Percentiles rank a stretch among this genome's conserved stretches.
Conservation (phyloP, 2,329 filamentous ascomycete genomes). For the Fusarium burgessii region DNA sequence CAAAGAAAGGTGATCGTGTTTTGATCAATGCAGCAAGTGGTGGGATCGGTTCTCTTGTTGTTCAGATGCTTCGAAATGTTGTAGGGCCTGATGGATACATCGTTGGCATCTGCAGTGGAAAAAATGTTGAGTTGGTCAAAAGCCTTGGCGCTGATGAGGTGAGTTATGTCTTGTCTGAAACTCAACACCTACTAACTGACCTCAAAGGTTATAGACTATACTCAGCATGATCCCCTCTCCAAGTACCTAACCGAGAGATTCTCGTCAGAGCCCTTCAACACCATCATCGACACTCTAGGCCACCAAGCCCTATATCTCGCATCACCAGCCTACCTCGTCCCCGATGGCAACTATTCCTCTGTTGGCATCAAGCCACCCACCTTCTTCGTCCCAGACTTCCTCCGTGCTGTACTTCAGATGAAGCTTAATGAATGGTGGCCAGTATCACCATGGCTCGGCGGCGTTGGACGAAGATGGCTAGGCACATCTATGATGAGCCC, state of each 20-base stretch:
- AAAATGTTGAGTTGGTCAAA: background rate
- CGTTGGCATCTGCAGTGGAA: conserved; percentile 1
- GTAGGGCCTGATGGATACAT: background rate
- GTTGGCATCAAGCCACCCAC: conserved; percentile 44
- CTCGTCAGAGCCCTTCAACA: background rate
- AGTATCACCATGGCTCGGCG: conserved; percentile 51
- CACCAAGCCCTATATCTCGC: conserved; percentile 6
- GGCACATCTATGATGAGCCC: conserved; percentile 52
- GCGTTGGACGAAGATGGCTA: conserved; percentile 53
- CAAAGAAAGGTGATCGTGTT: conserved; percentile 37
- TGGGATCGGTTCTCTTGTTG: conserved; percentile 2
- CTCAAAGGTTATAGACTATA: background rate
- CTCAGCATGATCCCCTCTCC: background rate
- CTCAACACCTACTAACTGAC: background rate
- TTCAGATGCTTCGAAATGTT: background rate
- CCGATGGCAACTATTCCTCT: conserved; percentile 1
- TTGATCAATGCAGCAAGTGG: conserved; percentile 11
- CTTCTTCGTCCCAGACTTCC: conserved; percentile 47
- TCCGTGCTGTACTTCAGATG: conserved; percentile 51
- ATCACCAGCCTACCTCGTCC: background rate
- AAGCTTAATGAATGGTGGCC: conserved; percentile 56
- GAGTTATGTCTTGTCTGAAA: background rate
- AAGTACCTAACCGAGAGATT: background rate
- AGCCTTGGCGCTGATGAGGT: conserved; percentile 4
- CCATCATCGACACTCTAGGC: conserved; percentile 5